Conservation (phyloP, 352 stramenopile species). For the Phytophthora palmivora region DNA sequence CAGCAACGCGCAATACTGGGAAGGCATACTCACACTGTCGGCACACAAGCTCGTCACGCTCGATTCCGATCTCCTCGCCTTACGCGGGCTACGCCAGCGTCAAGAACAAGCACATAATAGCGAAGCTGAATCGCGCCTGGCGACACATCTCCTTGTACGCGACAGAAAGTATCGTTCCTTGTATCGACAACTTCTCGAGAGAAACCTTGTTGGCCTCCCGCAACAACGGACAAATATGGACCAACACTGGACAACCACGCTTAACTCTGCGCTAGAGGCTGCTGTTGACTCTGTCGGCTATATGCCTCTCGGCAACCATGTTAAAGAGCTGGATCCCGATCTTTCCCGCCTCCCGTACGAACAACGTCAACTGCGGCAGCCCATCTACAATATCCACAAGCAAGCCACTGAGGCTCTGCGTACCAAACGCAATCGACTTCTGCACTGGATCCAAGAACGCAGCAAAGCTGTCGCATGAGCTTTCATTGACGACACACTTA, state of each 20-base stretch:
- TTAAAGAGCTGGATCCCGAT: conserved; percentile 5
- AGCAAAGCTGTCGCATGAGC: not conserved
- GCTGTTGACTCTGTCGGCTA: conserved; percentile 7
- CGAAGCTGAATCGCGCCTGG: not conserved
- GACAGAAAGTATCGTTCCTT: not conserved
- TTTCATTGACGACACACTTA: conserved; percentile 1
- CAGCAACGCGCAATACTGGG: conserved; percentile 1
- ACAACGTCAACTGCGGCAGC: not conserved
- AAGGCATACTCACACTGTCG: not conserved
- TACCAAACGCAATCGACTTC: not conserved
- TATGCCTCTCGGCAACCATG: conserved; percentile 2
- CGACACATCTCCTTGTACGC: conserved; percentile 6
- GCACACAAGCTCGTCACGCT: conserved; percentile 19
- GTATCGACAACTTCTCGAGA: not conserved
- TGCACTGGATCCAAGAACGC: conserved; percentile 3
- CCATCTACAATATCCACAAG: conserved; percentile 1
- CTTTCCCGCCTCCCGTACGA: conserved; percentile 1
- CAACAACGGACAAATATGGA: not conserved
- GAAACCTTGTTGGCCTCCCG: not conserved
- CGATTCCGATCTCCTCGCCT: conserved; percentile 6
- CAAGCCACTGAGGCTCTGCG: not conserved
- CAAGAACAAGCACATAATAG: not conserved
- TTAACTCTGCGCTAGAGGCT: conserved; percentile 5
- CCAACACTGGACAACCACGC: conserved; percentile 3
- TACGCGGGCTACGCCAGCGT: not conserved